Evolutionary conservation across 2,329 filamentous ascomycete species (phyloP), one percentile per base, ranked within the genome.

Genomic region (Colletotrichum siamense): DNA sequence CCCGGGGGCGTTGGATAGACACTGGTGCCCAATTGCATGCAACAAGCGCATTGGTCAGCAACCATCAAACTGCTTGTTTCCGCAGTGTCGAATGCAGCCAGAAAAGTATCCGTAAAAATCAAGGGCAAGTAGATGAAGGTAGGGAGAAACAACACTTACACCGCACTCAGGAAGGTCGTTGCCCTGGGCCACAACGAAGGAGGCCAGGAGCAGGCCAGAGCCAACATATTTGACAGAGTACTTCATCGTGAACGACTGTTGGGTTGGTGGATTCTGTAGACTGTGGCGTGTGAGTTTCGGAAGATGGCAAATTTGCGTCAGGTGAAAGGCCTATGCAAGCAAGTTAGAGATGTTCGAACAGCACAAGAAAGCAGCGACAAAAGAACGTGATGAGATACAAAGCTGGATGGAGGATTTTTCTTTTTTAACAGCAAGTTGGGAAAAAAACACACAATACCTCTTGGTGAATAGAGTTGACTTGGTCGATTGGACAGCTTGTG

Each of bases 111-210:
- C 44, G 44, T n/a, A 18, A 22, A 22, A 52, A 22, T 7, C 26
- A n/a, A 24, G 28, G 55, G 36, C 18, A 52, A 64, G 18, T 24
- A 26, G 55, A 28, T 9, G 13, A 64, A n/a, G 44, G 15, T 36
- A 16, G 9, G 18, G 30, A 52, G 16, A 16, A 26, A 30, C 5
- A 52, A 7, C 18, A 86, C 90, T 87, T 89, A 92, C 91, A 83
- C 87, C 90, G 79, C 91, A 92, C 22, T 81, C 73, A 39, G 89
- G 86, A 67, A 91, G 87, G 71, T 83, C 18, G 28, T 63, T 55
- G 36, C 36, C 52, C 82, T 73, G 82, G 69, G 63, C 84, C 68
- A 77, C 84, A 22, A 83, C 83, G 77, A 81, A 85, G 55, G 85
- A 80, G 64, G 85, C 83, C 78, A 85, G 85, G 71, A 88, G 80